Conservation (phyloP, 345 rosid species). For the Dipteronia sinensis region DNA sequence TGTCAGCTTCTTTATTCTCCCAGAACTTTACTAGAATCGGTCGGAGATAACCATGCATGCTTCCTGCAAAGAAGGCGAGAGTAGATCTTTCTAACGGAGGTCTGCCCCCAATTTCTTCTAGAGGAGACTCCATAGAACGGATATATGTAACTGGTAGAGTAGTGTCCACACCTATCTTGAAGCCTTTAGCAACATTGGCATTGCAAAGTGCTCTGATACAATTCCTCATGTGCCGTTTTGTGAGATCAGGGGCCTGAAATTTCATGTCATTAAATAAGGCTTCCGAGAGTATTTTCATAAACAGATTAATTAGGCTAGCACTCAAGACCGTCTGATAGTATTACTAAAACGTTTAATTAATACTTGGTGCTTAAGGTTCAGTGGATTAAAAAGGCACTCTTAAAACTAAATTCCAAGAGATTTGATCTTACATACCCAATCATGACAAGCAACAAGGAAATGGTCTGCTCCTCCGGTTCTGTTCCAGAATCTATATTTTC, state of each 20-base stretch:
- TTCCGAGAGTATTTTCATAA: neutral
- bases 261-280: slow-evolving; percentile 18
- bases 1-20: slow-evolving; percentile 74
- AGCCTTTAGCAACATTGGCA: slow-evolving; percentile 72
- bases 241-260: slow-evolving; percentile 64
- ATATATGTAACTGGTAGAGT: slow-evolving; percentile 74
- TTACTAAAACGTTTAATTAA: neutral
- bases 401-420: neutral
- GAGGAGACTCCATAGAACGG: slow-evolving; percentile 59
- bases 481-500: slow-evolving; percentile 78
- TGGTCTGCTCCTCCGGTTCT: slow-evolving; percentile 86
- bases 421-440: slow-evolving; percentile 80
- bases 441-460: slow-evolving; percentile 92
- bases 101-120: slow-evolving; percentile 68
- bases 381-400: neutral
- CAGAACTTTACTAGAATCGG: slow-evolving; percentile 62
- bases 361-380: neutral
- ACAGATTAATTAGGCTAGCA: neutral
- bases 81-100: slow-evolving; percentile 55
- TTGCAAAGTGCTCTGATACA: slow-evolving; percentile 77
- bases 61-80: slow-evolving; percentile 91
- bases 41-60: slow-evolving; percentile 83
- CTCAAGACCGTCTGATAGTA: neutral
- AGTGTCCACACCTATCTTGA: slow-evolving; percentile 70
- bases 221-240: slow-evolving; percentile 52